These are phyloP conservation scores for Phylloporus arenicola DNA, from an alignment of 768 basidiomycete genomes.

Conservation along the genomic window DNA sequence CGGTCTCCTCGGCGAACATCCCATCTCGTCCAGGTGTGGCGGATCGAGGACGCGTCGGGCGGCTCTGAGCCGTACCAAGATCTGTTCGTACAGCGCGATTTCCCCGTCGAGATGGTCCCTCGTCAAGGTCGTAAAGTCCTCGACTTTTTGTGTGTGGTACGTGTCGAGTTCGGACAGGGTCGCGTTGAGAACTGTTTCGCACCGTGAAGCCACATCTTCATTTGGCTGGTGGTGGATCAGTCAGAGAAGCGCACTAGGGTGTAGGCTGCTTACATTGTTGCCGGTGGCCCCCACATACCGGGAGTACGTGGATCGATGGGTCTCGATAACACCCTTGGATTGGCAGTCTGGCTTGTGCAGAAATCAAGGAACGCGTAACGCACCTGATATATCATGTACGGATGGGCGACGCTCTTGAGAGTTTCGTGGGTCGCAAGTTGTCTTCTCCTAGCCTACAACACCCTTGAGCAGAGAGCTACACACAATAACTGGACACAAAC, in stretches of 20 bases:
- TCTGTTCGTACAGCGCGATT: conserved; percentile 70
- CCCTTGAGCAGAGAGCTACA: conserved; percentile 5
- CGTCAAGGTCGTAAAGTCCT: conserved; percentile 57
- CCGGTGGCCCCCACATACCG: conserved; percentile 53
- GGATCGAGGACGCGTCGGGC: conserved; percentile 53
- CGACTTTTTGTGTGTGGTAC: conserved; percentile 67
- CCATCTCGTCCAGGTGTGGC: conserved; percentile 45
- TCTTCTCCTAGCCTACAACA: conserved; percentile 58
- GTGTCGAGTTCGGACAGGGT: conserved; percentile 87
- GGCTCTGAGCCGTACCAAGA: conserved; percentile 51
- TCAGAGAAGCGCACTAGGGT: not conserved
- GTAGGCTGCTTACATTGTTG: conserved; percentile 21
- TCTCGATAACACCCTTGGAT: conserved; percentile 62
- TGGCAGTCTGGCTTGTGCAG: not conserved
- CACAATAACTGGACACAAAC: conserved; percentile 37
- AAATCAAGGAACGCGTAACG: not conserved
- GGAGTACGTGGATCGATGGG: conserved; percentile 62
- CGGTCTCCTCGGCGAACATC: conserved; percentile 48
- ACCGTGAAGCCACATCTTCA: conserved; percentile 64
- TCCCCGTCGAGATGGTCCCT: conserved; percentile 74
- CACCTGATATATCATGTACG: conserved; percentile 66
- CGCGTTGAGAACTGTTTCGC: conserved; percentile 83
- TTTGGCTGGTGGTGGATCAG: conserved; percentile 39
- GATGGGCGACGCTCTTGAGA: conserved; percentile 72
- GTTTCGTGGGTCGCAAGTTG: conserved; percentile 72